Conservation (phyloP, 129 eudicot genomes). For the Flaveria bidentis region DNA sequence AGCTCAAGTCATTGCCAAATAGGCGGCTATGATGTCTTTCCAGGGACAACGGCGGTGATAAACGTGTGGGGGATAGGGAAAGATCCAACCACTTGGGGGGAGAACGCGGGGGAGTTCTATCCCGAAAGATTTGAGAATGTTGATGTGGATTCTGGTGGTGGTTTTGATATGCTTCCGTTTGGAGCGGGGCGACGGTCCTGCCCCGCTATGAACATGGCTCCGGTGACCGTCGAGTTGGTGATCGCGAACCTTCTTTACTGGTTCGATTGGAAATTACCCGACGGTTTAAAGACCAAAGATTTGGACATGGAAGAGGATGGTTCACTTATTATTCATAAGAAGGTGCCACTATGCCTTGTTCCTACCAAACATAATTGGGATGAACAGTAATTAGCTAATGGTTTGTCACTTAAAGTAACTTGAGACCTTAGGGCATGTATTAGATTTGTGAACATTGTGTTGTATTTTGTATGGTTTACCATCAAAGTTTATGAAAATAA, state of each 20-base stretch:
- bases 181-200: conserved; percentile 7
- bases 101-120: not conserved
- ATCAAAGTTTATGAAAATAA: too few species aligned
- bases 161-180: conserved; percentile 6
- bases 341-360: not conserved
- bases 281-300: not conserved
- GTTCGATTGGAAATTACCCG: not conserved
- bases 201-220: conserved; percentile 6
- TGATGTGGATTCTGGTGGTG: not conserved
- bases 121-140: not conserved
- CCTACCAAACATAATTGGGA: conserved; percentile 1
- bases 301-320: conserved; percentile 3
- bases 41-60: not conserved
- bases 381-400: not conserved
- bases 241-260: conserved; percentile 11
- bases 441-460: too few species aligned
- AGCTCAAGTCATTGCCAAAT: not conserved
- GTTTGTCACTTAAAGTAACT: not conserved
- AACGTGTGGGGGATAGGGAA: not conserved
- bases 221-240: not conserved
- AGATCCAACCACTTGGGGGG: conserved; percentile 2
- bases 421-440: too few species aligned
- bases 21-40: conserved; percentile 7
- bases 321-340: not conserved
- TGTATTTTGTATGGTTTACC: too few species aligned